Conservation (phyloP, 495 filamentous ascomycete species). For the Penicillium daleae region DNA sequence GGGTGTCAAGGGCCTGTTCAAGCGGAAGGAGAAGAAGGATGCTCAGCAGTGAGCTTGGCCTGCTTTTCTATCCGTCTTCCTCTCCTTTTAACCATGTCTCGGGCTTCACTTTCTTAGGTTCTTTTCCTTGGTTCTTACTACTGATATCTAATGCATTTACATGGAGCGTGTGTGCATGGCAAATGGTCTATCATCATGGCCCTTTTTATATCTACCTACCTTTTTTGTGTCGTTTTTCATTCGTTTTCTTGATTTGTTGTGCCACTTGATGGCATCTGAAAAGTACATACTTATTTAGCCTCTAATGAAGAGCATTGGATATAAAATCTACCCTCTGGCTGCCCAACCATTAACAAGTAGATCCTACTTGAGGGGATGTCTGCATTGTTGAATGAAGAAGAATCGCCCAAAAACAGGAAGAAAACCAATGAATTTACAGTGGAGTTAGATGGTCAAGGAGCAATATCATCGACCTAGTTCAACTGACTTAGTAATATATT, state of each 20-base stretch:
- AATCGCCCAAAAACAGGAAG: too few relatives aligned
- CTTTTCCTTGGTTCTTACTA: conserved; percentile 1
- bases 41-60: conserved; percentile 10
- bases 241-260: neutral
- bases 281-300: neutral
- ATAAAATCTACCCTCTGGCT: neutral
- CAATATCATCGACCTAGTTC: too few relatives aligned
- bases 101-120: conserved; percentile 1
- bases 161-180: conserved; percentile 26
- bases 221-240: neutral
- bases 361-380: too few relatives aligned
- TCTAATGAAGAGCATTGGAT: neutral
- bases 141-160: conserved; percentile 31
- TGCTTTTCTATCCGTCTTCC: neutral
- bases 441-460: too few relatives aligned
- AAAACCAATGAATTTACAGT: too few relatives aligned
- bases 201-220: conserved; percentile 8
- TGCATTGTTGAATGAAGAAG: too few relatives aligned
- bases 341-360: neutral
- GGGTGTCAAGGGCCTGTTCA: conserved; percentile 46
- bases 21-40: conserved; percentile 30
- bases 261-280: neutral
- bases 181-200: conserved; percentile 4
- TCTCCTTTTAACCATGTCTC: neutral
- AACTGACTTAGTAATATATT: too few relatives aligned